A percentile compares a stretch with the other conserved stretches of the same genome.
Evolutionary conservation across 257 asterid genomes (phyloP).

Genomic region (Ocimum tenuiflorum): DNA sequence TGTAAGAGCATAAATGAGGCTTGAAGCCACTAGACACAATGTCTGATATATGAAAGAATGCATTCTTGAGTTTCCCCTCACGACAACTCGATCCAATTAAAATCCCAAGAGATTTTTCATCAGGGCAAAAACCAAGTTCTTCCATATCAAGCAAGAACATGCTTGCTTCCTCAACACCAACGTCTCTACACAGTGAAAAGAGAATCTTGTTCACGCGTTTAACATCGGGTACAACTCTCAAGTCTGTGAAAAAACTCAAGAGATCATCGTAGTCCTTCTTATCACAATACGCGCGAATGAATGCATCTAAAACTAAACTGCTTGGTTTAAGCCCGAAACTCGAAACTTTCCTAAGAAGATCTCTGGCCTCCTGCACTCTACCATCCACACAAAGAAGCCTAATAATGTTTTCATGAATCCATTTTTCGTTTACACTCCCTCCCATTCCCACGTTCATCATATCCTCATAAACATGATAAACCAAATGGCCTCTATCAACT

Average conservation of each 20-base stretch:
- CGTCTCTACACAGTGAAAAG: conserved; percentile 42
- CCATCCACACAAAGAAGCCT: conserved; percentile 59
- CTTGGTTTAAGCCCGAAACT: conserved; percentile 43
- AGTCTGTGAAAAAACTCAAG: conserved; percentile 49
- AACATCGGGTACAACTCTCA: conserved; percentile 39
- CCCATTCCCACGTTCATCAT: conserved; percentile 37
- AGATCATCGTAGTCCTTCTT: conserved; percentile 83
- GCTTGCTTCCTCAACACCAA: conserved; percentile 49
- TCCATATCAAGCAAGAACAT: conserved; percentile 48
- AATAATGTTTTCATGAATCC: conserved; percentile 46
- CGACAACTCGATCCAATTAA: conserved; percentile 67
- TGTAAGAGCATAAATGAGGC: conserved; percentile 60
- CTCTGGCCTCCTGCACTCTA: conserved; percentile 74
- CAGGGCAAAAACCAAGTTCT: conserved; percentile 50
- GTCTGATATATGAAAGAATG: conserved; percentile 52
- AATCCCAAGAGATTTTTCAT: conserved; percentile 62
- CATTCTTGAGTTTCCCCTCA: conserved; percentile 52
- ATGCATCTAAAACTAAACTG: conserved; percentile 33
- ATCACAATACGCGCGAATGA: conserved; percentile 56
- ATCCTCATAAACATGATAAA: conserved; percentile 44
- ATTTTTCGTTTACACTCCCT: conserved; percentile 29
- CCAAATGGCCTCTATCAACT: conserved; percentile 41
- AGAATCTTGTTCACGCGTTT: conserved; percentile 54
- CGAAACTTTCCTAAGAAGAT: conserved; percentile 39
- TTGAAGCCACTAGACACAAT: conserved; percentile 49